Percentiles rank a stretch among this genome's conserved stretches.
These are phyloP conservation scores for Macrocybe gigantea DNA, from an alignment of 768 basidiomycete genomes.

Conservation along the genomic window DNA sequence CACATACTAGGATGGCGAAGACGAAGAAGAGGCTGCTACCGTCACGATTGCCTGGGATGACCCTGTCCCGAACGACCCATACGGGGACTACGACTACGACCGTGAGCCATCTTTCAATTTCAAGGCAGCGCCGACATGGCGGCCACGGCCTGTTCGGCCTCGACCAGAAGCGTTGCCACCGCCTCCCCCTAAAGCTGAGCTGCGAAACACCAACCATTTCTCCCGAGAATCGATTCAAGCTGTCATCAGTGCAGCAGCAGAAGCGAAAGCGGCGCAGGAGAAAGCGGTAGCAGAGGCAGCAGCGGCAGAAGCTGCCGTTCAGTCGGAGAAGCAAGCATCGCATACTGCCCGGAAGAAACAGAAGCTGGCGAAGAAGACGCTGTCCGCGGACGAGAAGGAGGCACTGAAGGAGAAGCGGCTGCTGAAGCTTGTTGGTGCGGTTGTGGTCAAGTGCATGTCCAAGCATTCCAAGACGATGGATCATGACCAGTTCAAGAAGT, in stretches of 20 bases:
- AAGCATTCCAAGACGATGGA: constrained; percentile 76
- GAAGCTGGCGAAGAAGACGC: constrained; percentile 33
- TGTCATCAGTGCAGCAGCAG: constrained; percentile 29
- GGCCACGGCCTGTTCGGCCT: too few relatives aligned
- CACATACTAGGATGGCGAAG: too few relatives aligned
- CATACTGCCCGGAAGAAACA: constrained; percentile 27
- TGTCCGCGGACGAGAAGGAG: constrained; percentile 54
- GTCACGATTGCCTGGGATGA: too few relatives aligned
- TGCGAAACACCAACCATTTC: constrained; percentile 3
- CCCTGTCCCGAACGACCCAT: too few relatives aligned
- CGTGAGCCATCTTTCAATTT: too few relatives aligned
- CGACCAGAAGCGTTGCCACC: neutral
- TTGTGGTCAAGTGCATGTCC: constrained; percentile 91
- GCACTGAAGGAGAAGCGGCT: constrained; percentile 76
- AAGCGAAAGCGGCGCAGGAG: constrained; percentile 24
- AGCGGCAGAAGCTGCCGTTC: constrained; percentile 20
- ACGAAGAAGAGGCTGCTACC: too few relatives aligned
- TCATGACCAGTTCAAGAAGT: constrained; percentile 84
- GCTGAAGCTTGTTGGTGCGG: constrained; percentile 75
- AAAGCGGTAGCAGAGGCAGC: constrained; percentile 24
- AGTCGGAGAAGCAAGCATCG: constrained; percentile 20
- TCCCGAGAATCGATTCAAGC: constrained; percentile 23
- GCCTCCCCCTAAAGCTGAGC: neutral
- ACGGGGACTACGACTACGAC: too few relatives aligned
- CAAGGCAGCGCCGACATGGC: too few relatives aligned